phyloP scores from a whole-genome alignment of 78 protist genomes.

The Guillardia theta region DNA sequence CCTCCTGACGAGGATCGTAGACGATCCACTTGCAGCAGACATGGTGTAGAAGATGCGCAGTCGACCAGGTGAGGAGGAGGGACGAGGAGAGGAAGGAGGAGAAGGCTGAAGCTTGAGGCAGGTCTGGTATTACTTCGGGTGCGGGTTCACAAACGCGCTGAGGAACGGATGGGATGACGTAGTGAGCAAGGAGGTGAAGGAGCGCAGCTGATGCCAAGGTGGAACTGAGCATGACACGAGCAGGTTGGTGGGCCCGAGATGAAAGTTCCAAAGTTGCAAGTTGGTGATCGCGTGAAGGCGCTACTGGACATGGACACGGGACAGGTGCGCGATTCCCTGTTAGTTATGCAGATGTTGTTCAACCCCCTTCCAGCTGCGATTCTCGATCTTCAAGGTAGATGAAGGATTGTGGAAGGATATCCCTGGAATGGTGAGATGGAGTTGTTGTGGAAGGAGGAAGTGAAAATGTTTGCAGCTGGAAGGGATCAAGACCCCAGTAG shows the following conservation, averaged over 20 bases:
- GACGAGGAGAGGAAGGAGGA: not conserved
- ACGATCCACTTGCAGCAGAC: not conserved
- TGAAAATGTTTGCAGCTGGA: too few relatives aligned
- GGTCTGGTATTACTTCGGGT: slow-evolving; percentile 5
- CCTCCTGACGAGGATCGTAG: too few relatives aligned
- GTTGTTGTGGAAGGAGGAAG: not conserved
- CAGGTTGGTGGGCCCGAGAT: slow-evolving; percentile 17
- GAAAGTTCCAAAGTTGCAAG: not conserved
- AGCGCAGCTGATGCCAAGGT: too few relatives aligned
- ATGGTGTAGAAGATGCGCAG: not conserved
- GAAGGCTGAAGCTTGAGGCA: not conserved
- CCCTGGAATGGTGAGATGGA: not conserved
- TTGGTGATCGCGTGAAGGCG: not conserved
- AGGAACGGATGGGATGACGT: slow-evolving; percentile 14
- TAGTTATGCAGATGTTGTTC: not conserved
- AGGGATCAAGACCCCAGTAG: too few relatives aligned
- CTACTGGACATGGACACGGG: slow-evolving; percentile 36
- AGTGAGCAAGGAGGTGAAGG: not conserved
- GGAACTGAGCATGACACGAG: too few relatives aligned
- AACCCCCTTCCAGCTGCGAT: not conserved
- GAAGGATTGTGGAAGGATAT: not conserved
- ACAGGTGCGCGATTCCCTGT: not conserved
- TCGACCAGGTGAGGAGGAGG: not conserved
- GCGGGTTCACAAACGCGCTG: slow-evolving; percentile 10
- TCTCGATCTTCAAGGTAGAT: not conserved